These are phyloP conservation scores for Fusarium brachygibbosum DNA, from an alignment of 2,329 filamentous ascomycete species.

Conservation along the genomic window DNA sequence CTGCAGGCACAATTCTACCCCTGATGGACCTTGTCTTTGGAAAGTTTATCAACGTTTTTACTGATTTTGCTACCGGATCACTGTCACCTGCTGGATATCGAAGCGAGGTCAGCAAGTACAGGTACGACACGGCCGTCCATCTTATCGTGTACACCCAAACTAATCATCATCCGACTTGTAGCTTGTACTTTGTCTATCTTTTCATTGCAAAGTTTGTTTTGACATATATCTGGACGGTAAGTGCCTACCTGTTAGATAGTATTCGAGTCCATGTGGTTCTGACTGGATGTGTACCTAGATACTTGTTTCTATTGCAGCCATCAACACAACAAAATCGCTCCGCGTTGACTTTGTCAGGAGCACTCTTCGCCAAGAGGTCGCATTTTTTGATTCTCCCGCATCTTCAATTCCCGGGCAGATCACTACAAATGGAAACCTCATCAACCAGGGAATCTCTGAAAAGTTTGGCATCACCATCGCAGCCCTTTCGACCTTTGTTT, in stretches of 20 bases:
- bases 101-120: slow-evolving; percentile 61
- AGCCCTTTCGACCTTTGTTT: slow-evolving; percentile 56
- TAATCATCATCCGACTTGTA: slow-evolving; percentile 43
- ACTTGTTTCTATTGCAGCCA: slow-evolving; percentile 56
- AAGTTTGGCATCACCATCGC: slow-evolving; percentile 60
- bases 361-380: slow-evolving; percentile 64
- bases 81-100: slow-evolving; percentile 63
- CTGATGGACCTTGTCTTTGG: slow-evolving; percentile 73
- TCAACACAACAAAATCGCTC: slow-evolving; percentile 55
- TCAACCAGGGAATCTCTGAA: slow-evolving; percentile 61
- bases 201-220: slow-evolving; percentile 68
- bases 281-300: slow-evolving; percentile 39
- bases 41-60: slow-evolving; percentile 67
- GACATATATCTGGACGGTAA: slow-evolving; percentile 68
- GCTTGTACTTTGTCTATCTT: slow-evolving; percentile 70
- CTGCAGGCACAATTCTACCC: slow-evolving; percentile 58
- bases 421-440: slow-evolving; percentile 62
- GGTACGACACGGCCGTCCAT: slow-evolving; percentile 45
- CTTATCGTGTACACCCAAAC: background rate
- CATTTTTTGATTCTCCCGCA: slow-evolving; percentile 65
- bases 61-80: slow-evolving; percentile 64
- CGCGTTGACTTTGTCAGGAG: slow-evolving; percentile 57
- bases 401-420: slow-evolving; percentile 62
- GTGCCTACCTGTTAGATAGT: slow-evolving; percentile 5
- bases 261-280: background rate